Percentiles rank a stretch among this genome's conserved stretches.
Conservation (phyloP, 169 alveolate species). For the Condylostoma magnum region DNA sequence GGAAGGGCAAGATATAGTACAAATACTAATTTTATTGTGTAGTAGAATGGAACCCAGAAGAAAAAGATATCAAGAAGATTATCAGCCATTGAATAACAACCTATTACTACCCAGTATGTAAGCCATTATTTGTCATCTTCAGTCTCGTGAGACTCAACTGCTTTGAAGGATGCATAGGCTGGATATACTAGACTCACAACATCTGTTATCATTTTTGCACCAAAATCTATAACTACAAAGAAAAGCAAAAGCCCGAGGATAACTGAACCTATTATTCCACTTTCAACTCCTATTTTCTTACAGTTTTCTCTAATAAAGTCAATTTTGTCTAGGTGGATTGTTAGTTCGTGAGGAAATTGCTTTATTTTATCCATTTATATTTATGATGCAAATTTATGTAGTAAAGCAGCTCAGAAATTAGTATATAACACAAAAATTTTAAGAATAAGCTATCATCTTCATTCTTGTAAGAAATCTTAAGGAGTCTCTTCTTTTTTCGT, state of each 20-base stretch:
- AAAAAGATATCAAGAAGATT: constrained; percentile 78
- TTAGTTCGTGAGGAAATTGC: not conserved
- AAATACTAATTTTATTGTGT: constrained; percentile 76
- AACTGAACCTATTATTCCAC: not conserved
- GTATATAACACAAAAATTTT: no score
- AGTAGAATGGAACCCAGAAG: constrained; percentile 90
- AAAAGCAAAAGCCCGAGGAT: not conserved
- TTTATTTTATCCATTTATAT: constrained; percentile 27
- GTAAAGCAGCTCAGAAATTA: no score
- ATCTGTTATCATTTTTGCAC: constrained; percentile 39
- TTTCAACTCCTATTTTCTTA: constrained; percentile 1
- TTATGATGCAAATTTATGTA: no score
- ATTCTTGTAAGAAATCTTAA: not conserved
- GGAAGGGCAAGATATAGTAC: constrained; percentile 86
- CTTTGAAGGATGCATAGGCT: constrained; percentile 85
- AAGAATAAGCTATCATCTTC: constrained; percentile 15
- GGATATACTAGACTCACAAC: constrained; percentile 55
- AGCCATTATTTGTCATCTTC: constrained; percentile 90
- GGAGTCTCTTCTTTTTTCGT: constrained; percentile 14
- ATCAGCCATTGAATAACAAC: constrained; percentile 79
- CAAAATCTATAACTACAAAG: constrained; percentile 51
- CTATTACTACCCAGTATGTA: constrained; percentile 92
- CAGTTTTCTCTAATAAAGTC: constrained; percentile 2
- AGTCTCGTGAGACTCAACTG: constrained; percentile 71
- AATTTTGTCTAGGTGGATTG: not conserved